Conservation (phyloP, 768 basidiomycete genomes). For the Lentinus brumalis region DNA sequence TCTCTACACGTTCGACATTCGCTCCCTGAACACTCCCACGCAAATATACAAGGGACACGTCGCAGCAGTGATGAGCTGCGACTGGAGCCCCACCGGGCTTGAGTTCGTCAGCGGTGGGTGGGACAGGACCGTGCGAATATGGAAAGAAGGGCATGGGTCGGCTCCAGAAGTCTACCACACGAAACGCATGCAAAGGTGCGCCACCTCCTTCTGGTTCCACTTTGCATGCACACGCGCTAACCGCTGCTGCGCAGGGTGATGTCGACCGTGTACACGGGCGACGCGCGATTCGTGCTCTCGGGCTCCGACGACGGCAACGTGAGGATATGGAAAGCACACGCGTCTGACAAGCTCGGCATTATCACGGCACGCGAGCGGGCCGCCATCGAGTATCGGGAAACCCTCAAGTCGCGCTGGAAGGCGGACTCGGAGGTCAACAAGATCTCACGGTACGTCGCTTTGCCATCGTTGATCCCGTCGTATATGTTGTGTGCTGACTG, state of each 20-base stretch:
- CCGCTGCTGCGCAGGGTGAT: constrained; percentile 61
- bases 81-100: constrained; percentile 95
- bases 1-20: constrained; percentile 95
- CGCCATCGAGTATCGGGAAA: constrained; percentile 89
- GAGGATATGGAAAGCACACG: constrained; percentile 92
- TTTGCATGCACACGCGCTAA: background rate
- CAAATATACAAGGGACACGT: constrained; percentile 98
- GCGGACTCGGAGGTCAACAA: constrained; percentile 79
- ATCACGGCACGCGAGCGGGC: constrained; percentile 89
- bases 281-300: constrained; percentile 86
- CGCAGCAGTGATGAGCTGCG: constrained; percentile 93
- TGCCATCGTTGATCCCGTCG: background rate
- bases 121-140: constrained; percentile 93
- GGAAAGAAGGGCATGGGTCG: constrained; percentile 84
- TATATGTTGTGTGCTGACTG: background rate
- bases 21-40: constrained; percentile 76
- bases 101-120: constrained; percentile 97
- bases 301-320: constrained; percentile 97
- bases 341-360: constrained; percentile 89
- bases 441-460: constrained; percentile 66
- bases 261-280: constrained; percentile 84
- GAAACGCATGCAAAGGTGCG: constrained; percentile 96
- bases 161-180: constrained; percentile 93
- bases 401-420: constrained; percentile 87
- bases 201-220: constrained; percentile 3